Percentiles rank a stretch among this genome's conserved stretches.
phyloP scores from a whole-genome alignment of 2,329 filamentous ascomycete species.

The Xylaria polymorpha region DNA sequence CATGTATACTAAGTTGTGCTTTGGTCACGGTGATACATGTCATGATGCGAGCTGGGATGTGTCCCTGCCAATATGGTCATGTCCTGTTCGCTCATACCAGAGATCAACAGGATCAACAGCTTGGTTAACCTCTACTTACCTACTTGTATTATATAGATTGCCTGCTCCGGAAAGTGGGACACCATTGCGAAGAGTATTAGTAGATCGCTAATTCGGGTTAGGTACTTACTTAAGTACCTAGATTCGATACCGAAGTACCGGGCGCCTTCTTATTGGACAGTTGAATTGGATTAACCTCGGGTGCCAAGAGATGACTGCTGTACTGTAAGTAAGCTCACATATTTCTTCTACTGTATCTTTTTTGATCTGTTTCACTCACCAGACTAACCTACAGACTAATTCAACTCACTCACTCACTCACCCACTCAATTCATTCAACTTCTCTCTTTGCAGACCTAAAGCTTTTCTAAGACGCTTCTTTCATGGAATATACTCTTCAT shows the following conservation, averaged over 20 bases:
- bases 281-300: constrained; percentile 18
- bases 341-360: not conserved
- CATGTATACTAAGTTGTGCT: not conserved
- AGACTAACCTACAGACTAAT: not conserved
- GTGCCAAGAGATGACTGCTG: constrained; percentile 23
- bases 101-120: not conserved
- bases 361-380: not conserved
- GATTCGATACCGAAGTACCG: not conserved
- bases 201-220: not conserved
- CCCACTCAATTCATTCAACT: not conserved
- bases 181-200: not conserved
- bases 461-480: not conserved
- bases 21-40: not conserved
- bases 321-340: not conserved
- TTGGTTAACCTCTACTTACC: too few species aligned
- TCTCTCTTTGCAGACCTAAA: not conserved
- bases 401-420: not conserved
- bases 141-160: too few species aligned
- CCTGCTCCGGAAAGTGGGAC: not conserved
- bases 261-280: not conserved
- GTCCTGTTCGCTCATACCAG: not conserved
- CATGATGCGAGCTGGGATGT: not conserved
- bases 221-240: not conserved
- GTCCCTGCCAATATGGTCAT: not conserved
- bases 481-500: not conserved